Conservation (phyloP, 495 filamentous ascomycete species). For the Penicillium manginii region DNA sequence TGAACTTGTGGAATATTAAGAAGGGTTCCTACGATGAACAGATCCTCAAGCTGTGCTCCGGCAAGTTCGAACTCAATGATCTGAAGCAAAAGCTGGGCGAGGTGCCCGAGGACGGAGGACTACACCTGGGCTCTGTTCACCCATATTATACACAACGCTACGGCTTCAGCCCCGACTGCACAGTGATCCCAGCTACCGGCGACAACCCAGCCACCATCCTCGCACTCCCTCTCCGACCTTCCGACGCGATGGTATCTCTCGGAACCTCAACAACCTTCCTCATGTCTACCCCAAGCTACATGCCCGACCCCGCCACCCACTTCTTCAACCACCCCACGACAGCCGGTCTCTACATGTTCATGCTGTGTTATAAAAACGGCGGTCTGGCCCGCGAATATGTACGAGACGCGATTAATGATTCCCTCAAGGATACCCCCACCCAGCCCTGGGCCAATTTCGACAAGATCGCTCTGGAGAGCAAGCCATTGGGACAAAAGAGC, state of each 20-base stretch:
- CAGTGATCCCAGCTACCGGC: constrained; percentile 84
- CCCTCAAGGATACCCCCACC: constrained; percentile 38
- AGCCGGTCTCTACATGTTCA: constrained; percentile 89
- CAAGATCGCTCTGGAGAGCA: constrained; percentile 60
- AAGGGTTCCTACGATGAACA: constrained; percentile 70
- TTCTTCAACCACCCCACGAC: constrained; percentile 91
- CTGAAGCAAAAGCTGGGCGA: constrained; percentile 79
- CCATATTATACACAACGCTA: constrained; percentile 77
- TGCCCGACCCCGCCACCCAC: constrained; percentile 83
- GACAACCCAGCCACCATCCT: constrained; percentile 97
- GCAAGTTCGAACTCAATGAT: constrained; percentile 64
- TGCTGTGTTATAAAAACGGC: constrained; percentile 99
- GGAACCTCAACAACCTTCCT: constrained; percentile 96
- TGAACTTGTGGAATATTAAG: constrained; percentile 94
- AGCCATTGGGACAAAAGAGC: constrained; percentile 63
- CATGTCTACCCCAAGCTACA: constrained; percentile 90
- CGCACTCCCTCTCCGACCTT: constrained; percentile 78
- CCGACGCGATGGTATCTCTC: constrained; percentile 91
- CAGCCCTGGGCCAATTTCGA: constrained; percentile 82
- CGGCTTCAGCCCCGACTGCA: constrained; percentile 74
- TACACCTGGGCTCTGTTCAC: constrained; percentile 72
- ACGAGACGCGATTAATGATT: constrained; percentile 67
- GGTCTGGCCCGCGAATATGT: constrained; percentile 88
- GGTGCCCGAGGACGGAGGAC: constrained; percentile 79
- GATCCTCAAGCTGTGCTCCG: constrained; percentile 77